A percentile compares a stretch with the other conserved stretches of the same genome.
Conservation (phyloP, 2,329 filamentous ascomycete species). For the Ophiostoma himal-ulmi region DNA sequence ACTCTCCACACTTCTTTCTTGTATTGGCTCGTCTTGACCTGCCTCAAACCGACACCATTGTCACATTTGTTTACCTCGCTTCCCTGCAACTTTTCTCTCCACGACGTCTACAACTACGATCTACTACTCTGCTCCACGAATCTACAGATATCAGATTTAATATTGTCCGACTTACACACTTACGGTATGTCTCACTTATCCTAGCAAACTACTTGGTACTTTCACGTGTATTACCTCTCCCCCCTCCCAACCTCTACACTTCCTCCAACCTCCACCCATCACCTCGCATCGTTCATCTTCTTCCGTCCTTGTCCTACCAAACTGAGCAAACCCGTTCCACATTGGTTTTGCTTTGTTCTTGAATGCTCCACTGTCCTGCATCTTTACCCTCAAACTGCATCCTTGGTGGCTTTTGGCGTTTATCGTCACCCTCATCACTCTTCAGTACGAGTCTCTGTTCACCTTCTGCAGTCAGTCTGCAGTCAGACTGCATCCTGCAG, state of each 20-base stretch:
- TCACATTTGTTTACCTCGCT: background rate
- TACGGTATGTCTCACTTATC: background rate
- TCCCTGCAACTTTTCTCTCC: background rate
- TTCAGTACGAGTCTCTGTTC: background rate
- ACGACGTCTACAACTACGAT: background rate
- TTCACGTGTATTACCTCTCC: background rate
- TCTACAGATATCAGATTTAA: background rate
- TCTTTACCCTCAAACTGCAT: background rate
- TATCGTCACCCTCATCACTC: background rate
- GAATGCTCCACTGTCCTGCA: background rate
- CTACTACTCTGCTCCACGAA: background rate
- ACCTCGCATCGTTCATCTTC: slow-evolving; percentile 3
- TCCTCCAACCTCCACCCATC: background rate
- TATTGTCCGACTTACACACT: background rate
- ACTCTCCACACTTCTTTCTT: background rate
- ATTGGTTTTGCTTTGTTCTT: background rate
- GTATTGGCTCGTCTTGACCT: background rate
- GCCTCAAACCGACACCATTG: background rate
- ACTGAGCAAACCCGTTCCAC: background rate
- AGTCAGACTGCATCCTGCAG: background rate
- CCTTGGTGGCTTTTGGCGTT: background rate
- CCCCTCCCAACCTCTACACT: background rate
- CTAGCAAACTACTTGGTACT: background rate
- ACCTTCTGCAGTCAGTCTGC: background rate
- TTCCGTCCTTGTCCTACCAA: slow-evolving; percentile 5